phyloP scores from a whole-genome alignment of 2,329 filamentous ascomycete species.

The Fusarium humuli region DNA sequence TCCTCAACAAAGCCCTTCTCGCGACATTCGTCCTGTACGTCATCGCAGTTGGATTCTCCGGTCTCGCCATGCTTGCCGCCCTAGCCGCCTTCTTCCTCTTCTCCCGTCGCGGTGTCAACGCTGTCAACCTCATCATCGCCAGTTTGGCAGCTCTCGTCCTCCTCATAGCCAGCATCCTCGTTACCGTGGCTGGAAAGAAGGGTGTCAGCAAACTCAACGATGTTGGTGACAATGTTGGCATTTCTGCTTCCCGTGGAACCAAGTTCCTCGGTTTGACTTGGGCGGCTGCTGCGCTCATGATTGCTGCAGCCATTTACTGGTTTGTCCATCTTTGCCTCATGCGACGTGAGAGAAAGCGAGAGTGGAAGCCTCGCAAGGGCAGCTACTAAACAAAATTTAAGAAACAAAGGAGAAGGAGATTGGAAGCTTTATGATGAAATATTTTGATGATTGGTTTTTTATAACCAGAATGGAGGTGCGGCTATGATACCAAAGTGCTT shows the following conservation, averaged over 20 bases:
- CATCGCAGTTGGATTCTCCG: slow-evolving; percentile 56
- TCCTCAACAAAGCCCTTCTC: slow-evolving; percentile 62
- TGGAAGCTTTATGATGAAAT: slow-evolving; percentile 16
- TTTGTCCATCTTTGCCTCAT: slow-evolving; percentile 48
- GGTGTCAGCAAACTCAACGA: slow-evolving; percentile 58
- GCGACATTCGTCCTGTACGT: slow-evolving; percentile 63
- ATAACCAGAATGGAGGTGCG: slow-evolving; percentile 11
- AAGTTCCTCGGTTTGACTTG: slow-evolving; percentile 61
- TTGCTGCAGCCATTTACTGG: slow-evolving; percentile 57
- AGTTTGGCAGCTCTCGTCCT: slow-evolving; percentile 53
- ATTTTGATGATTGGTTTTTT: slow-evolving; percentile 11
- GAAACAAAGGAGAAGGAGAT: background rate
- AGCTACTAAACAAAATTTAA: slow-evolving; percentile 43
- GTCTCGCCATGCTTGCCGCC: slow-evolving; percentile 57
- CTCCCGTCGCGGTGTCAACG: slow-evolving; percentile 39
- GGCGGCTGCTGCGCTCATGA: slow-evolving; percentile 61
- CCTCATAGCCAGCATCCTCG: slow-evolving; percentile 57
- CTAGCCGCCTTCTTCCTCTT: slow-evolving; percentile 53
- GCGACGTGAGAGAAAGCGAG: slow-evolving; percentile 45
- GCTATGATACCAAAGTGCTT: slow-evolving; percentile 40
- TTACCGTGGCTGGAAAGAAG: slow-evolving; percentile 56
- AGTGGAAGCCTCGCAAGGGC: slow-evolving; percentile 47
- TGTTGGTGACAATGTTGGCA: slow-evolving; percentile 57
- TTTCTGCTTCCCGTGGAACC: slow-evolving; percentile 56
- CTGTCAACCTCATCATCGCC: slow-evolving; percentile 55